Evolutionary conservation across 2,329 filamentous ascomycete genomes (phyloP).

Genomic region (Talaromyces sp.): DNA sequence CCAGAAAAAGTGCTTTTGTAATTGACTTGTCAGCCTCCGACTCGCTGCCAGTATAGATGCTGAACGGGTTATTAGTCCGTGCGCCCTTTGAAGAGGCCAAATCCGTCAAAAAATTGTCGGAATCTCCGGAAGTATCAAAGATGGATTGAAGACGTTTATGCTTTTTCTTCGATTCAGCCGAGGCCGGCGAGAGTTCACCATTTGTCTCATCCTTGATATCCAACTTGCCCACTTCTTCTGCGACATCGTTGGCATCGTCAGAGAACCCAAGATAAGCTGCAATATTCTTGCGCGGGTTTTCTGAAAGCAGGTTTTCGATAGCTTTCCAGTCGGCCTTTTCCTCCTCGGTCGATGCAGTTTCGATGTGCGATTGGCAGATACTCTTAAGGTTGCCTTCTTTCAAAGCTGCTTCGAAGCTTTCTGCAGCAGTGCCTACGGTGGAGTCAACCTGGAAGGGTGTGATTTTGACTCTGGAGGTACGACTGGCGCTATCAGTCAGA

Average conservation of each 20-base stretch:
- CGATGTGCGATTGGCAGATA: slow-evolving; percentile 76
- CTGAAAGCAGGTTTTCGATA: slow-evolving; percentile 79
- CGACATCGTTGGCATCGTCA: slow-evolving; percentile 53
- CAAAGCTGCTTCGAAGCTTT: slow-evolving; percentile 81
- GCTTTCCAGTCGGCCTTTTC: slow-evolving; percentile 97
- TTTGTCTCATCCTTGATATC: slow-evolving; percentile 43
- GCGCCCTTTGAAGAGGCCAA: slow-evolving; percentile 84
- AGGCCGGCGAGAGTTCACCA: slow-evolving; percentile 48
- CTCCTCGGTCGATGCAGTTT: slow-evolving; percentile 73
- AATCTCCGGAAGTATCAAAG: slow-evolving; percentile 69
- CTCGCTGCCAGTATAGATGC: slow-evolving; percentile 80
- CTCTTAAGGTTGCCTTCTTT: slow-evolving; percentile 69
- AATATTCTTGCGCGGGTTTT: slow-evolving; percentile 80
- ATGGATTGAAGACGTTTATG: slow-evolving; percentile 69
- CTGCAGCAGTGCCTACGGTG: slow-evolving; percentile 74
- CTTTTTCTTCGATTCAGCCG: slow-evolving; percentile 47
- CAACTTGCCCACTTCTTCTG: slow-evolving; percentile 42
- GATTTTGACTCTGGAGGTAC: slow-evolving; percentile 73
- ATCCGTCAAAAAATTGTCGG: slow-evolving; percentile 81
- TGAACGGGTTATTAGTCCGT: slow-evolving; percentile 92
- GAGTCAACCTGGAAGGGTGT: slow-evolving; percentile 86
- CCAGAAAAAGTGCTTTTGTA: slow-evolving; percentile 81
- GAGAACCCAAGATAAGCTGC: slow-evolving; percentile 87
- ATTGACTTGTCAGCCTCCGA: slow-evolving; percentile 79
- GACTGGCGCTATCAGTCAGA: slow-evolving; percentile 59